Percentiles rank a stretch among this genome's conserved stretches.
These are phyloP conservation scores for Fraxinus excelsior DNA, from an alignment of 257 asterid species.

Conservation along the genomic window DNA sequence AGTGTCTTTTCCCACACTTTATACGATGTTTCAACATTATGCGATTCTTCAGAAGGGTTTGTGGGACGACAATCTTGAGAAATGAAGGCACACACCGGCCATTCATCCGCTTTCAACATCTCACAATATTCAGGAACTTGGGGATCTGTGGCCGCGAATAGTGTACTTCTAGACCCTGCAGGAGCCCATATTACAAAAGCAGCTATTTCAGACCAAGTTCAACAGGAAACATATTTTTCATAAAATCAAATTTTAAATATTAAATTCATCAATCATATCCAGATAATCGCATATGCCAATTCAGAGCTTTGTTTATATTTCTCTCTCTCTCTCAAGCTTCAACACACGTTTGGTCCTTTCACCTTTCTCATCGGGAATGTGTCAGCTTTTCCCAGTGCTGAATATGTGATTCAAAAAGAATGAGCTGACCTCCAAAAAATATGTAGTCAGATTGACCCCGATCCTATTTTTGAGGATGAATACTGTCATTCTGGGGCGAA, in stretches of 20 bases:
- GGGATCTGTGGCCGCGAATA: conserved; percentile 94
- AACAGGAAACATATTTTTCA: not conserved
- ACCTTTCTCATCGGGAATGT: not conserved
- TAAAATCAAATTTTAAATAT: not conserved
- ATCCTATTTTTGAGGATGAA: not conserved
- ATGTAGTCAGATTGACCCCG: not conserved
- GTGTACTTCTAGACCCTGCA: conserved; percentile 93
- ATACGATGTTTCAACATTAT: conserved; percentile 60
- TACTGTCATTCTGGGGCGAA: not conserved
- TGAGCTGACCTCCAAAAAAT: not conserved
- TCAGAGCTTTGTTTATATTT: too few relatives aligned
- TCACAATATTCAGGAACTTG: conserved; percentile 84
- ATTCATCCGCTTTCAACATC: conserved; percentile 82
- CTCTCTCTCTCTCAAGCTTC: too few relatives aligned
- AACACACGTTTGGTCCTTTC: too few relatives aligned
- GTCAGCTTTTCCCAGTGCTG: not conserved
- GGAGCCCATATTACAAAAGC: conserved; percentile 21
- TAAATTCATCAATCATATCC: not conserved
- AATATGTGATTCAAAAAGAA: not conserved
- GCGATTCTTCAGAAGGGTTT: conserved; percentile 94
- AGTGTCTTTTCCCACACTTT: conserved; percentile 94
- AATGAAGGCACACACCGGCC: conserved; percentile 93
- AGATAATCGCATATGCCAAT: not conserved
- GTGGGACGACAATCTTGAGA: conserved; percentile 90
- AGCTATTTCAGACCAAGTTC: not conserved